phyloP scores from a whole-genome alignment of 108 stramenopile species.

The Cylindrotheca fusiformis region DNA sequence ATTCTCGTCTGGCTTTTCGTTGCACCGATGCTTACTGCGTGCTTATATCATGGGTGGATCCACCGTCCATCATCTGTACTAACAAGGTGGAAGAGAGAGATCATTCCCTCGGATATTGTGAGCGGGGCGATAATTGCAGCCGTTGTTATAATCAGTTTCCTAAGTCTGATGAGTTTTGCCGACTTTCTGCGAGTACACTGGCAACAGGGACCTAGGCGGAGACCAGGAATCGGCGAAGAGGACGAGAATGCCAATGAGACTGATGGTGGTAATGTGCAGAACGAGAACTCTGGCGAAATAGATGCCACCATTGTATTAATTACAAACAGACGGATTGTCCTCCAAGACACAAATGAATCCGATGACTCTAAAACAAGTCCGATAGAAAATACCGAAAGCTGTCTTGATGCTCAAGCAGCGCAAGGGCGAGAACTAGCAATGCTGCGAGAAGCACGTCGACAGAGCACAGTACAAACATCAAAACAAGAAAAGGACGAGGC shows the following conservation, averaged over 20 bases:
- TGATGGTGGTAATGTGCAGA: not conserved
- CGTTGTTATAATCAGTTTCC: conserved; percentile 81
- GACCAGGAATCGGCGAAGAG: conserved; percentile 18
- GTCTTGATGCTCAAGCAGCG: not conserved
- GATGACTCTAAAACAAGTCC: not conserved
- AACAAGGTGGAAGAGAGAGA: conserved; percentile 44
- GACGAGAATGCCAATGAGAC: conserved; percentile 25
- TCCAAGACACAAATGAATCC: not conserved
- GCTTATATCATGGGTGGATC: conserved; percentile 91
- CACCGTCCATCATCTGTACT: conserved; percentile 60
- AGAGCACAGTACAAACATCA: no score
- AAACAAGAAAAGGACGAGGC: not conserved
- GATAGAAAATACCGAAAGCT: no score
- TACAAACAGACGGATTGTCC: not conserved
- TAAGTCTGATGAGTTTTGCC: conserved; percentile 91
- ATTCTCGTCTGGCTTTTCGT: conserved; percentile 78
- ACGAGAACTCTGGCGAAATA: not conserved
- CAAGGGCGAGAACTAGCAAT: conserved; percentile 3
- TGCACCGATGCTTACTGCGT: conserved; percentile 78
- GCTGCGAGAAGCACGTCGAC: not conserved
- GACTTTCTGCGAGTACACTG: conserved; percentile 89
- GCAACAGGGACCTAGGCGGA: conserved; percentile 39
- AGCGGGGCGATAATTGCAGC: conserved; percentile 79
- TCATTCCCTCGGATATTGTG: conserved; percentile 60
- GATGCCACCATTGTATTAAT: not conserved